A percentile compares a stretch with the other conserved stretches of the same genome.
phyloP scores from a whole-genome alignment of 257 asterid genomes.

The Anisodus acutangulus region DNA sequence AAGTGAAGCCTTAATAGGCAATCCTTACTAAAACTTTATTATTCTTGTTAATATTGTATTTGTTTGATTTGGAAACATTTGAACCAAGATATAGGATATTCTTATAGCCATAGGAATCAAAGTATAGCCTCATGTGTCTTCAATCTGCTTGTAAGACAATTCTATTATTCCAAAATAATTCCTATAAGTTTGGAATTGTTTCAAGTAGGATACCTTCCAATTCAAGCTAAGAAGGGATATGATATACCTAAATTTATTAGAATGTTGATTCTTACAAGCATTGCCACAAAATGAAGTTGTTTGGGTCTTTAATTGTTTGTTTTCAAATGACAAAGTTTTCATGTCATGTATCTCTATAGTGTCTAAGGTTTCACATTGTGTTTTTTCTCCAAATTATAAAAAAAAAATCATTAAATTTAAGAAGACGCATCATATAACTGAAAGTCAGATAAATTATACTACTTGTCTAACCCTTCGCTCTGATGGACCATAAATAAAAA shows the following conservation, averaged over 20 bases:
- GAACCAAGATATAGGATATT: not conserved
- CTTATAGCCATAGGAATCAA: conserved; percentile 7
- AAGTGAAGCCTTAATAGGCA: not conserved
- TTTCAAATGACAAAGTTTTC: too few relatives aligned
- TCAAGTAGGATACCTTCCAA: not conserved
- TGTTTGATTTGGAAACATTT: not conserved
- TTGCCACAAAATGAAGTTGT: too few relatives aligned
- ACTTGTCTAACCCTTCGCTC: not conserved
- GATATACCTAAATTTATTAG: not conserved
- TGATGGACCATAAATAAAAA: not conserved
- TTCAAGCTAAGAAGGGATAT: not conserved
- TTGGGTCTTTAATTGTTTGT: too few relatives aligned
- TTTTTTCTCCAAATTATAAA: not conserved
- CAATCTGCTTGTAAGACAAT: not conserved
- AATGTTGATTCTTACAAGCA: too few relatives aligned
- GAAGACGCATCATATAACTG: not conserved
- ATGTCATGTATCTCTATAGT: too few relatives aligned
- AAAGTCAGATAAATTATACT: too few relatives aligned
- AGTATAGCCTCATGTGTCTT: not conserved
- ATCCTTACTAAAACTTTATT: not conserved
- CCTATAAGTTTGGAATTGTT: conserved; percentile 7
- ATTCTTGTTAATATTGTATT: not conserved
- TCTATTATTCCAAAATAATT: conserved; percentile 16
- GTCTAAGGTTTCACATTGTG: too few relatives aligned
- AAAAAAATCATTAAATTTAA: not conserved